Evolutionary conservation across 768 basidiomycete species (phyloP).

Genomic region (Psilocybe cubensis): DNA sequence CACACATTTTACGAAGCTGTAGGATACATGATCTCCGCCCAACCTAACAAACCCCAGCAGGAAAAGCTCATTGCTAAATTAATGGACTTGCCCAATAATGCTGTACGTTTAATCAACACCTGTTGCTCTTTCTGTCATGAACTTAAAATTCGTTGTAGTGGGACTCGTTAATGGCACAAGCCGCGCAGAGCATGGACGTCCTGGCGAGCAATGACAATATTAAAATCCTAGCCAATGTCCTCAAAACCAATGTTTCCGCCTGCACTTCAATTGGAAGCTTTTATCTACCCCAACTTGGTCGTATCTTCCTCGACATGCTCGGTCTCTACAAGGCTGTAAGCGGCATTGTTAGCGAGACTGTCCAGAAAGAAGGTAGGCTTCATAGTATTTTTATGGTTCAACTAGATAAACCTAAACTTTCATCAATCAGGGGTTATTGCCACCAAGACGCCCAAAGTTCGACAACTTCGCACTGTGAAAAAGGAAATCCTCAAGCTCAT

Average conservation of each 20-base stretch:
- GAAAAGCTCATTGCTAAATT: slow-evolving; percentile 93
- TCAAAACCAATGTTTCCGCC: slow-evolving; percentile 98
- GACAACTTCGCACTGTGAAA: slow-evolving; percentile 94
- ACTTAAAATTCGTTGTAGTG: slow-evolving; percentile 56
- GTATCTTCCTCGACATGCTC: slow-evolving; percentile 97
- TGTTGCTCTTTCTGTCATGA: slow-evolving; percentile 4
- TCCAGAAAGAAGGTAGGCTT: slow-evolving; percentile 76
- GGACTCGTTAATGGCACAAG: slow-evolving; percentile 97
- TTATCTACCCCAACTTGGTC: slow-evolving; percentile 95
- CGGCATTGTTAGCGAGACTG: slow-evolving; percentile 92
- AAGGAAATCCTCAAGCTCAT: slow-evolving; percentile 97
- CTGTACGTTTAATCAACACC: slow-evolving; percentile 53
- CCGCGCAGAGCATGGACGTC: slow-evolving; percentile 90
- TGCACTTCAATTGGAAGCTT: slow-evolving; percentile 97
- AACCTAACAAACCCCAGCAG: slow-evolving; percentile 96
- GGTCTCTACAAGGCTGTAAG: slow-evolving; percentile 98
- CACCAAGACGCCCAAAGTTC: slow-evolving; percentile 96
- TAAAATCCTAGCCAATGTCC: slow-evolving; percentile 93
- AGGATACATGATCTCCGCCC: slow-evolving; percentile 99
- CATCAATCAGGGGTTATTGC: slow-evolving; percentile 74
- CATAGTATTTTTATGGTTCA: not conserved
- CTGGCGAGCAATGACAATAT: slow-evolving; percentile 91
- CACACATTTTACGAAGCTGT: slow-evolving; percentile 99
- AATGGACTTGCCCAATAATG: slow-evolving; percentile 97
- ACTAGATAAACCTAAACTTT: slow-evolving; percentile 11